Conservation (phyloP, 2,329 filamentous ascomycete genomes). For the Trichoderma harzianum region DNA sequence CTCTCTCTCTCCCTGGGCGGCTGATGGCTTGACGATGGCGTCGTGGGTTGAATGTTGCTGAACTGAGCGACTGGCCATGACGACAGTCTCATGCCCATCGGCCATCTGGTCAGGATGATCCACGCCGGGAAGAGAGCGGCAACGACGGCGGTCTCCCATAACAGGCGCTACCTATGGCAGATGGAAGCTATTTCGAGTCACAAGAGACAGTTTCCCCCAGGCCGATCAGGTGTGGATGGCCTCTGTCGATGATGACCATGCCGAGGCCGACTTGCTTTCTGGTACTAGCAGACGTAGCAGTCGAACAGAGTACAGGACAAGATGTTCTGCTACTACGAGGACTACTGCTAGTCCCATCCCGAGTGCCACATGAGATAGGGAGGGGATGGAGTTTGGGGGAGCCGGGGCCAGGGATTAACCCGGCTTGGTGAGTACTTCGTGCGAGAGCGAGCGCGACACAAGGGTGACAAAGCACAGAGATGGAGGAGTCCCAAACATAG, state of each 20-base stretch:
- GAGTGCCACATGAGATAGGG: constrained; percentile 18
- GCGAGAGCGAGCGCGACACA: constrained; percentile 2
- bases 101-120: background rate
- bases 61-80: constrained; percentile 9
- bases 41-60: constrained; percentile 14
- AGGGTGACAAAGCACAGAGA: constrained; percentile 13
- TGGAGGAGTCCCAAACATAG: constrained; percentile 9
- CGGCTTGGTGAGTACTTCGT: background rate
- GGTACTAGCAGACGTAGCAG: background rate
- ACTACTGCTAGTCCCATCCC: constrained; percentile 11
- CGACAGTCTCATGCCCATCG: background rate
- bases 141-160: background rate
- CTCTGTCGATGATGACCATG: constrained; percentile 8
- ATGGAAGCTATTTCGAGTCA: constrained; percentile 7
- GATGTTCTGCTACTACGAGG: background rate
- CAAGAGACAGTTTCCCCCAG: background rate
- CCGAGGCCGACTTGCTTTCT: constrained; percentile 12
- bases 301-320: constrained; percentile 11
- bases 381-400: constrained; percentile 7
- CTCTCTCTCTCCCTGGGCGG: background rate
- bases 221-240: constrained; percentile 9
- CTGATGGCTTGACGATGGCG: constrained; percentile 16
- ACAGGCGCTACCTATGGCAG: background rate
- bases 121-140: background rate
- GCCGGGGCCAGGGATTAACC: constrained; percentile 6